These are phyloP conservation scores for Noccaea caerulescens DNA, from an alignment of 345 rosid species.

Conservation along the genomic window DNA sequence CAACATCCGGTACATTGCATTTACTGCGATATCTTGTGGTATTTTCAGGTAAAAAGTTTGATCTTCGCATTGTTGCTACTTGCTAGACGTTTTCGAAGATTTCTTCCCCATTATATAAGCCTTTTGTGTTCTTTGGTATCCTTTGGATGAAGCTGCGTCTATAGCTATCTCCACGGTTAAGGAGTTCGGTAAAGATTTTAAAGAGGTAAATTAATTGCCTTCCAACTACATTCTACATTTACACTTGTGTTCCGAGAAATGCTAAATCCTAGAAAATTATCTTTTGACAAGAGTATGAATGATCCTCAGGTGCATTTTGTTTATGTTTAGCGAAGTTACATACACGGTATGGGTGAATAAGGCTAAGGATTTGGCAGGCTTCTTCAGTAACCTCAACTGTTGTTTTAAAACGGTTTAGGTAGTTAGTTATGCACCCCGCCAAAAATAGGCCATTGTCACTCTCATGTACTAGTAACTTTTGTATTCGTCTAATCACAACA, in stretches of 20 bases:
- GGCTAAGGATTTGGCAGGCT: conserved; percentile 52
- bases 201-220: conserved; percentile 64
- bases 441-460: background rate
- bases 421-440: background rate
- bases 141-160: conserved; percentile 76
- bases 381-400: conserved; percentile 32
- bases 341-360: conserved; percentile 64
- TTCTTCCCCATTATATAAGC: background rate
- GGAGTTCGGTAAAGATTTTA: conserved; percentile 63
- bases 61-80: background rate
- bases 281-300: background rate
- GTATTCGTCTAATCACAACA: background rate
- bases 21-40: conserved; percentile 88
- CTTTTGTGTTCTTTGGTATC: conserved; percentile 54
- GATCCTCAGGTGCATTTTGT: conserved; percentile 64
- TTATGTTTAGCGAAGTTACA: conserved; percentile 57
- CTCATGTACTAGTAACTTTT: background rate
- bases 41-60: conserved; percentile 54
- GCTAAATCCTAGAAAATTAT: background rate
- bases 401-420: background rate
- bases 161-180: conserved; percentile 71
- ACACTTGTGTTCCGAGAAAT: background rate
- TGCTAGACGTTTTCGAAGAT: background rate
- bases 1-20: conserved; percentile 67
- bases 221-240: background rate